Conservation (phyloP, 2,329 filamentous ascomycete species). For the Emmonsiellopsis sp. region DNA sequence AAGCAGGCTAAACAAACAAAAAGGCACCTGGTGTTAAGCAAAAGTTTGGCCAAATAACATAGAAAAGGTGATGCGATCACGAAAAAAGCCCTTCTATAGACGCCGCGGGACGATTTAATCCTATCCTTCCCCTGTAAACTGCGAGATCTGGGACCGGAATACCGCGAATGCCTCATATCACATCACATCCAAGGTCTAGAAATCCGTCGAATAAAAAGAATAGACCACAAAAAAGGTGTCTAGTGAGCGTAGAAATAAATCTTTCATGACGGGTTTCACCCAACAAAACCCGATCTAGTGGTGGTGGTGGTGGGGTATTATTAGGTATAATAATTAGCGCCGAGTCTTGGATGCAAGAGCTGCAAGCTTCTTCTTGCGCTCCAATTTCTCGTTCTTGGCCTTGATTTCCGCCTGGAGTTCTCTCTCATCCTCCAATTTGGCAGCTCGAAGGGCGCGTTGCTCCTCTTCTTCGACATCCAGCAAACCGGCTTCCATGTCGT, state of each 20-base stretch:
- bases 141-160: background rate
- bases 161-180: background rate
- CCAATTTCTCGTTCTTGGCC: slow-evolving; percentile 38
- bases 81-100: background rate
- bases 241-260: background rate
- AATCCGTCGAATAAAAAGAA: background rate
- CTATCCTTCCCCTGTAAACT: background rate
- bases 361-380: slow-evolving; percentile 33
- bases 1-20: background rate
- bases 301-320: background rate
- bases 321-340: slow-evolving; percentile 13
- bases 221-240: too few species aligned
- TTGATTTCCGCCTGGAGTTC: slow-evolving; percentile 33
- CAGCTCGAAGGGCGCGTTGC: slow-evolving; percentile 28
- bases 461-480: slow-evolving; percentile 39
- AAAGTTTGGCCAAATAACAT: background rate
- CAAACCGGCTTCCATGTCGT: slow-evolving; percentile 43
- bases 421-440: slow-evolving; percentile 38
- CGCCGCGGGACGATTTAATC: background rate
- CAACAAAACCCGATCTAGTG: background rate
- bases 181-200: background rate
- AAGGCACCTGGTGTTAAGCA: too few species aligned
- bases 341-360: slow-evolving; percentile 26
- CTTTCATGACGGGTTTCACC: background rate
- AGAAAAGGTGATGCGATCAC: background rate